phyloP scores from a whole-genome alignment of 306 rosid genomes.

The Ormosia semicastrata region DNA sequence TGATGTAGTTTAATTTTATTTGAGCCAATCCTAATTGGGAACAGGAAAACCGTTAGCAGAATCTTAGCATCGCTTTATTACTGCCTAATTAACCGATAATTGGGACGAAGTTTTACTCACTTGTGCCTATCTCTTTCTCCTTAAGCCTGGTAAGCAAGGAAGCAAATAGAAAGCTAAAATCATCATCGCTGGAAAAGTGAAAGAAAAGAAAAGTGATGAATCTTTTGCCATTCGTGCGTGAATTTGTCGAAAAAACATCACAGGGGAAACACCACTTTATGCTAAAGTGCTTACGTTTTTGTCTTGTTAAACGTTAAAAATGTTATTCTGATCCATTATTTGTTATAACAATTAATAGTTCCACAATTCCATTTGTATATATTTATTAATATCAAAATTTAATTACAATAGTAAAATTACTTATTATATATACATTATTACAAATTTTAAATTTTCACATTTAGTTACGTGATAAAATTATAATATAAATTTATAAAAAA shows the following conservation, averaged over 20 bases:
- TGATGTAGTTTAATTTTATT: no score
- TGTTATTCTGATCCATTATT: constrained; percentile 23
- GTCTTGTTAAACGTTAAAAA: constrained; percentile 32
- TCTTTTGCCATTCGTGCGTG: constrained; percentile 53
- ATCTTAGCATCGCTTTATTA: not conserved
- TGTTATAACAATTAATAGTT: not conserved
- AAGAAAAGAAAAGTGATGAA: constrained; percentile 32
- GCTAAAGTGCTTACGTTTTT: constrained; percentile 34
- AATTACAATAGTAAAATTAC: not conserved
- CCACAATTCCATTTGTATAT: not conserved
- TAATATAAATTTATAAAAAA: no score
- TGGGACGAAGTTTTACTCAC: constrained; percentile 31
- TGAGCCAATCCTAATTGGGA: no score
- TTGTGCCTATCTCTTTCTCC: constrained; percentile 20
- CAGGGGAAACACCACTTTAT: constrained; percentile 31
- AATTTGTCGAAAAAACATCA: constrained; percentile 44
- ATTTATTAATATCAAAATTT: constrained; percentile 5
- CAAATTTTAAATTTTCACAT: no score
- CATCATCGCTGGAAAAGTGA: constrained; percentile 27
- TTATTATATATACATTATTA: no score
- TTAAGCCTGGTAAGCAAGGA: not conserved
- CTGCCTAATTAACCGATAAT: constrained; percentile 61
- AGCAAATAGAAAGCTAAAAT: constrained; percentile 30
- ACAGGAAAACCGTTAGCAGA: no score
- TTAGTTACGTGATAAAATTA: no score